A percentile compares a stretch with the other conserved stretches of the same genome.
Evolutionary conservation across 192 early-diverging fungal species (phyloP).

Genomic region (Dispira simplex): DNA sequence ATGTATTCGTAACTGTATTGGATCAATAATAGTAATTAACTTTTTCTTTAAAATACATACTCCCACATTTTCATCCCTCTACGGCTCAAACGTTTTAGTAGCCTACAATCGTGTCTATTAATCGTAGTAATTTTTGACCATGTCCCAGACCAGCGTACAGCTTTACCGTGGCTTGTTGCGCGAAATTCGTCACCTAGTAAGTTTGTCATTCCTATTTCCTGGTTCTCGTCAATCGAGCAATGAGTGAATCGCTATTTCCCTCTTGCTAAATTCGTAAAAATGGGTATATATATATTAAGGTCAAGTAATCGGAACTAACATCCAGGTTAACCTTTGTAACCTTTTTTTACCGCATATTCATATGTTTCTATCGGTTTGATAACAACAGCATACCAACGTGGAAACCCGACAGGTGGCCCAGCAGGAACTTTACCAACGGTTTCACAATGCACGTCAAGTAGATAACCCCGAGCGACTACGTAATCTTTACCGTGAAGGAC

Average conservation of each 20-base stretch:
- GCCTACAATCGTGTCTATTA: not conserved
- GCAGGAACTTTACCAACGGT: not conserved
- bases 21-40: no score
- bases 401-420: not conserved
- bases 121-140: not conserved
- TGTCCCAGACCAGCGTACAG: not conserved
- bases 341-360: not conserved
- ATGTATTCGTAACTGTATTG: no score
- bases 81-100: not conserved
- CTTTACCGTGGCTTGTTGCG: constrained; percentile 4
- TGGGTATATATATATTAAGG: not conserved
- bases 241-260: not conserved
- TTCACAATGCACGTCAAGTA: not conserved
- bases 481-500: not conserved
- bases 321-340: not conserved
- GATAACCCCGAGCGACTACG: not conserved
- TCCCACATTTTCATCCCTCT: not conserved
- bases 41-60: no score
- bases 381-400: not conserved
- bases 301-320: not conserved
- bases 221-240: not conserved
- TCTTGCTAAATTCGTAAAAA: not conserved
- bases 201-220: not conserved
- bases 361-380: not conserved
- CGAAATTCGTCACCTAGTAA: not conserved